phyloP scores from a whole-genome alignment of 2,329 filamentous ascomycete species.

The Diplodia intermedia region DNA sequence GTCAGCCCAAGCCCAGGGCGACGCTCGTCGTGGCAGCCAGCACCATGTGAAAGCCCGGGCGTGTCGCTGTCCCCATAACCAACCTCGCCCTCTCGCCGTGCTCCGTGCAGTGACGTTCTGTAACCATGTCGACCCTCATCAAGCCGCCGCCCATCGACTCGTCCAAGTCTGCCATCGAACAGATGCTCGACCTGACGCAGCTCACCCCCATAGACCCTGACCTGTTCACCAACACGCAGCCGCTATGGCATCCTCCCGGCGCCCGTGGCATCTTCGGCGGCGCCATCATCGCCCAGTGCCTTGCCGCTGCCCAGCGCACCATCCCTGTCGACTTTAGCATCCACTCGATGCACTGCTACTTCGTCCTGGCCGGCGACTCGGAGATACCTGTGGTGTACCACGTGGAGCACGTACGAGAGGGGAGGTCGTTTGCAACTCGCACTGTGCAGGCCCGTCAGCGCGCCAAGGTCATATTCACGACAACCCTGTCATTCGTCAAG shows the following conservation, averaged over 20 bases:
- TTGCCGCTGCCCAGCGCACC: conserved; percentile 86
- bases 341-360: conserved; percentile 99
- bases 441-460: conserved; percentile 95
- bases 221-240: conserved; percentile 92
- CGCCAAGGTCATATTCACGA: conserved; percentile 91
- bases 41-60: conserved; percentile 25
- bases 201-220: conserved; percentile 78
- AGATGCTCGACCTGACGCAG: conserved; percentile 84
- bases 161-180: conserved; percentile 82
- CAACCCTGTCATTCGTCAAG: conserved; percentile 85
- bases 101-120: neutral
- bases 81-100: neutral
- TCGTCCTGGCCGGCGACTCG: conserved; percentile 86
- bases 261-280: conserved; percentile 94
- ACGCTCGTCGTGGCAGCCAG: conserved; percentile 1
- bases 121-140: conserved; percentile 67
- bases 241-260: conserved; percentile 88
- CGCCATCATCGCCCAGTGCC: conserved; percentile 88
- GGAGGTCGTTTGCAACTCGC: conserved; percentile 85
- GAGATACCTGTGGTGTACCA: conserved; percentile 91
- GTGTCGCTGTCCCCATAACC: neutral
- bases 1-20: neutral
- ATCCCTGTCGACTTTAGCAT: conserved; percentile 80
- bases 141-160: conserved; percentile 75
- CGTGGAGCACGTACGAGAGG: conserved; percentile 89